phyloP scores from a whole-genome alignment of 2,329 filamentous ascomycete species.

The Fusarium sambucinum region DNA sequence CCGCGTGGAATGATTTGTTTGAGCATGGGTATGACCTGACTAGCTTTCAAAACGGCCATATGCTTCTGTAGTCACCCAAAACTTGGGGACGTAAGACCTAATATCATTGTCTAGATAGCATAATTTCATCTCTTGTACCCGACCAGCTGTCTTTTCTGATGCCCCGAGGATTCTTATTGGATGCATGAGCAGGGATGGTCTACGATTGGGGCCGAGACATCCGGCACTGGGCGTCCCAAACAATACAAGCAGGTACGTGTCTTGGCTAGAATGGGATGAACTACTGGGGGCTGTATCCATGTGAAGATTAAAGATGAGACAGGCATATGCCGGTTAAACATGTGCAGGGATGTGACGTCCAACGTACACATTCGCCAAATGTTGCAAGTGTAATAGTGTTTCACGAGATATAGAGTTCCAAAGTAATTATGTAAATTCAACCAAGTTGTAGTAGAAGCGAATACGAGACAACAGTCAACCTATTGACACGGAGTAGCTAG shows the following conservation, averaged over 20 bases:
- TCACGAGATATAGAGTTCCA: neutral
- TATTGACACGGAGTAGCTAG: constrained; percentile 12
- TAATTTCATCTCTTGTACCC: no score
- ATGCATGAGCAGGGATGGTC: neutral
- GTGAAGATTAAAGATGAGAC: neutral
- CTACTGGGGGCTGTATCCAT: neutral
- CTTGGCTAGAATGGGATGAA: neutral
- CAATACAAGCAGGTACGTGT: neutral
- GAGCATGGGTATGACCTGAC: constrained; percentile 42
- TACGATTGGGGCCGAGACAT: neutral
- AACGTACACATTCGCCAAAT: neutral
- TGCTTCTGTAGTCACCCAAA: constrained; percentile 10
- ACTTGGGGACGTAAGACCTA: neutral
- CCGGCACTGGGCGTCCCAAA: neutral
- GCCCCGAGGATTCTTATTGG: neutral
- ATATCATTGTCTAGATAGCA: no score
- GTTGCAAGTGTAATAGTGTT: neutral
- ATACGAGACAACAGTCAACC: neutral
- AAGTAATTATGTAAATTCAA: neutral
- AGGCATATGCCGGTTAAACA: neutral
- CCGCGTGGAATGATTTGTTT: constrained; percentile 44
- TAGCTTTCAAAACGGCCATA: constrained; percentile 35
- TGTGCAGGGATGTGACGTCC: neutral
- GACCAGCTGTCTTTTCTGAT: no score
- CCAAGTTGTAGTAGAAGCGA: constrained; percentile 4